Evolutionary conservation across 2,329 filamentous ascomycete genomes (phyloP).

Genomic region (Lachnellula cervina): DNA sequence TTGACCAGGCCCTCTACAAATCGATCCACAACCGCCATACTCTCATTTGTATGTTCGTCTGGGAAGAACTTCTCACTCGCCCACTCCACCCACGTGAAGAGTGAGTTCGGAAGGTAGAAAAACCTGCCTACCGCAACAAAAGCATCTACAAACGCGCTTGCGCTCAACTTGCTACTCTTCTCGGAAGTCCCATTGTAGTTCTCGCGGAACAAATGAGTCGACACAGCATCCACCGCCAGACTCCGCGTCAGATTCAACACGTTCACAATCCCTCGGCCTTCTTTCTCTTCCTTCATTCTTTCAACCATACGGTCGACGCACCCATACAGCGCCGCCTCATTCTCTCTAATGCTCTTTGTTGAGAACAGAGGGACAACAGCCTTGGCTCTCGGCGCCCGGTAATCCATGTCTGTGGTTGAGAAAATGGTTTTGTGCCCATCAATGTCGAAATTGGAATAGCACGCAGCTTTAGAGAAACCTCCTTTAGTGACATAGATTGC

Average conservation of each 20-base stretch:
- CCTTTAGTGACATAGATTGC: constrained; percentile 48
- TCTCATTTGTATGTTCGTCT: constrained; percentile 33
- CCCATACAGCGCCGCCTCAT: constrained; percentile 34
- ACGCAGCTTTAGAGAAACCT: constrained; percentile 47
- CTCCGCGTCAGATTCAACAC: constrained; percentile 45
- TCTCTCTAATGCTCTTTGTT: constrained; percentile 39
- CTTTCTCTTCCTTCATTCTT: constrained; percentile 35
- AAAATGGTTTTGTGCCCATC: constrained; percentile 52
- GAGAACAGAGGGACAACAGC: constrained; percentile 46
- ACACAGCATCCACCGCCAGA: constrained; percentile 50
- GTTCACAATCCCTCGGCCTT: constrained; percentile 36
- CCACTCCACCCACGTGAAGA: constrained; percentile 34
- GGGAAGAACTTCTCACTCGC: constrained; percentile 34
- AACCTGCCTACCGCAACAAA: constrained; percentile 51
- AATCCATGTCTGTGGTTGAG: constrained; percentile 38
- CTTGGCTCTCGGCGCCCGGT: constrained; percentile 43
- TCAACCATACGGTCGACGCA: constrained; percentile 40
- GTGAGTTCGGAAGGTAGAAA: constrained; percentile 44
- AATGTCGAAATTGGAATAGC: constrained; percentile 53
- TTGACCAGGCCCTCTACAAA: constrained; percentile 39
- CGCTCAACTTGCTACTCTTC: constrained; percentile 33
- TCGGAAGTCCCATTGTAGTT: constrained; percentile 42
- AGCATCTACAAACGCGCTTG: constrained; percentile 48
- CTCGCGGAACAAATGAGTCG: constrained; percentile 47
- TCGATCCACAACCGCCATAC: constrained; percentile 36